A percentile compares a stretch with the other conserved stretches of the same genome.
Conservation (phyloP, 2,329 filamentous ascomycete genomes). For the Paradendryphiella salina region DNA sequence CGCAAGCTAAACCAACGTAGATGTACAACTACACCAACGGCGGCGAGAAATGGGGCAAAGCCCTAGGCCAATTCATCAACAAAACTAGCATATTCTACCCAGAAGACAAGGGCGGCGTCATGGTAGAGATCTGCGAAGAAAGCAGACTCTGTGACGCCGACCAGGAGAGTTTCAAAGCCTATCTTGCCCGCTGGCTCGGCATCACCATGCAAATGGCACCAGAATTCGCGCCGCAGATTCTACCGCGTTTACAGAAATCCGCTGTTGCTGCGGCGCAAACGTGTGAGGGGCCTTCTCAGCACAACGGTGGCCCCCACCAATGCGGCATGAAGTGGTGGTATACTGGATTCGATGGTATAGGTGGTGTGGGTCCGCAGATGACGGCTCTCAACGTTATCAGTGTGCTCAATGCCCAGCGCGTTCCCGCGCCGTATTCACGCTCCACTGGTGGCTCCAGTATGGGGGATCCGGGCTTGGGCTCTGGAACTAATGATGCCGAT, state of each 20-base stretch:
- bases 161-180: slow-evolving; percentile 53
- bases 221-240: slow-evolving; percentile 56
- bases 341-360: slow-evolving; percentile 50
- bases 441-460: slow-evolving; percentile 56
- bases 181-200: slow-evolving; percentile 55
- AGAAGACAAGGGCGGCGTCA: slow-evolving; percentile 40
- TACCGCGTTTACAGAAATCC: slow-evolving; percentile 57
- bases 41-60: slow-evolving; percentile 35
- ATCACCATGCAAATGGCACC: slow-evolving; percentile 62
- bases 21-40: slow-evolving; percentile 50
- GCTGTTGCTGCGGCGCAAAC: slow-evolving; percentile 59
- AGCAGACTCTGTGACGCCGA: slow-evolving; percentile 50
- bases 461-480: slow-evolving; percentile 50
- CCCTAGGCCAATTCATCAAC: slow-evolving; percentile 39
- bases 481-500: slow-evolving; percentile 32
- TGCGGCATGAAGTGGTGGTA: slow-evolving; percentile 53
- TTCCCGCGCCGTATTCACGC: slow-evolving; percentile 52
- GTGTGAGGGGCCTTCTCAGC: slow-evolving; percentile 54
- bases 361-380: slow-evolving; percentile 62
- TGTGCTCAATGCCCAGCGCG: slow-evolving; percentile 48
- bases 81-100: slow-evolving; percentile 47
- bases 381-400: slow-evolving; percentile 58
- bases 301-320: slow-evolving; percentile 33
- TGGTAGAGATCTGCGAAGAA: slow-evolving; percentile 52
- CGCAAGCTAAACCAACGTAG: slow-evolving; percentile 23